Evolutionary conservation across 2,329 filamentous ascomycete species (phyloP).

Genomic region (Ophiognomonia clavigignenti-juglandacearum): DNA sequence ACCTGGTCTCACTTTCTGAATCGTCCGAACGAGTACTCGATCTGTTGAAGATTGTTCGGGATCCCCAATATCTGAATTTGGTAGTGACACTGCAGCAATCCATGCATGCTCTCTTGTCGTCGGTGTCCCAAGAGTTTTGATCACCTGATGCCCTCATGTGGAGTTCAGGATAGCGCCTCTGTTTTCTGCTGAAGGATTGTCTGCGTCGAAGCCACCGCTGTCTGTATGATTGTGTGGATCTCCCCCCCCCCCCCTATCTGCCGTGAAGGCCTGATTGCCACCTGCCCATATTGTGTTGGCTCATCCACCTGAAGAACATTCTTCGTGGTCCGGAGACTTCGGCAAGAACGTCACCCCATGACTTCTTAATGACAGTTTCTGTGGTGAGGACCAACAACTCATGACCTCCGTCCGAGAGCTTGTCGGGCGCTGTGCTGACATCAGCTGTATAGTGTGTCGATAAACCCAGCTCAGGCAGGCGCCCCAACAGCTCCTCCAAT

Average conservation of each 20-base stretch:
- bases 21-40: too few relatives aligned
- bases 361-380: not conserved
- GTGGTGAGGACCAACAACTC: not conserved
- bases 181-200: not conserved
- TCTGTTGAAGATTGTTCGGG: not conserved
- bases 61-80: not conserved
- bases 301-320: too few relatives aligned
- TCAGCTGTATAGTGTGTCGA: not conserved
- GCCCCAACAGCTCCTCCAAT: not conserved
- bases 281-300: too few relatives aligned
- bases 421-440: not conserved
- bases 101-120: not conserved
- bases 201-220: not conserved
- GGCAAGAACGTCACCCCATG: too few relatives aligned
- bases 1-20: too few relatives aligned
- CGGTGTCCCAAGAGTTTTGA: not conserved
- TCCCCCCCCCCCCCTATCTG: too few relatives aligned
- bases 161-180: not conserved
- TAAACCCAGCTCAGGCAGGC: not conserved
- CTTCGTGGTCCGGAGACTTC: too few relatives aligned
- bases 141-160: not conserved
- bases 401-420: not conserved
- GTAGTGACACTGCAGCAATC: slow-evolving; percentile 13
- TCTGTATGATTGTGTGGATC: too few relatives aligned
- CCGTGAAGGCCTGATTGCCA: too few relatives aligned